phyloP scores from a whole-genome alignment of 805 yeast genomes.

The Ogataea minuta region DNA sequence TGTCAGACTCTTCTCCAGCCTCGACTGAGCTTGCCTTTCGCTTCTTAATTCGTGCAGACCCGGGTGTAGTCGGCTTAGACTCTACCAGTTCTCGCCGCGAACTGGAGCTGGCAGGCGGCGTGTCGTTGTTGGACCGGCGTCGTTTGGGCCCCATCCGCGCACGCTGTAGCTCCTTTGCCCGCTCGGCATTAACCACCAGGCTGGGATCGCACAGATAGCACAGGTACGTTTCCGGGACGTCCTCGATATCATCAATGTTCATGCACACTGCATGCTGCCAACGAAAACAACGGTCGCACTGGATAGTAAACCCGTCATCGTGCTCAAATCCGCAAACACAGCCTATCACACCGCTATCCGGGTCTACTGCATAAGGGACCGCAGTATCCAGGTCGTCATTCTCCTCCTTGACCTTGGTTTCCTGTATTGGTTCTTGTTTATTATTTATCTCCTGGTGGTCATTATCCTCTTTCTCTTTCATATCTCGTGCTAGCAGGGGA shows the following conservation, averaged over 20 bases:
- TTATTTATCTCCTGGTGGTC: not conserved
- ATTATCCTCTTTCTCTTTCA: constrained; percentile 1
- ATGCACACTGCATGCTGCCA: constrained; percentile 97
- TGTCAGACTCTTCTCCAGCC: constrained; percentile 35
- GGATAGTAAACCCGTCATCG: constrained; percentile 92
- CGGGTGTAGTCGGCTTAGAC: constrained; percentile 14
- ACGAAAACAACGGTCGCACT: constrained; percentile 86
- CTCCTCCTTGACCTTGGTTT: constrained; percentile 4
- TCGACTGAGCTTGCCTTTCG: constrained; percentile 29
- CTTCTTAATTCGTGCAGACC: constrained; percentile 37
- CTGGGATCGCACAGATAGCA: constrained; percentile 71
- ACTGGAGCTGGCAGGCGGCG: constrained; percentile 2
- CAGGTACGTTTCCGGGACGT: constrained; percentile 78
- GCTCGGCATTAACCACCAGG: constrained; percentile 41
- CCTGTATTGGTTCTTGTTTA: not conserved
- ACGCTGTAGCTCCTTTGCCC: constrained; percentile 35
- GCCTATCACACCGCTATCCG: constrained; percentile 82
- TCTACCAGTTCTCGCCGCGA: constrained; percentile 12
- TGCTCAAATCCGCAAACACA: constrained; percentile 86
- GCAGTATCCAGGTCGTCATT: constrained; percentile 1
- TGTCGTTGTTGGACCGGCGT: constrained; percentile 24
- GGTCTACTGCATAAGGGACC: constrained; percentile 58
- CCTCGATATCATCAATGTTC: constrained; percentile 65
- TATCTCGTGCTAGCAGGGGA: constrained; percentile 40
- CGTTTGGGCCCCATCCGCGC: constrained; percentile 34